Percentiles rank a stretch among this genome's conserved stretches.
These are phyloP conservation scores for Trichoderma sp. DNA, from an alignment of 2,329 filamentous ascomycete species.

Conservation along the genomic window DNA sequence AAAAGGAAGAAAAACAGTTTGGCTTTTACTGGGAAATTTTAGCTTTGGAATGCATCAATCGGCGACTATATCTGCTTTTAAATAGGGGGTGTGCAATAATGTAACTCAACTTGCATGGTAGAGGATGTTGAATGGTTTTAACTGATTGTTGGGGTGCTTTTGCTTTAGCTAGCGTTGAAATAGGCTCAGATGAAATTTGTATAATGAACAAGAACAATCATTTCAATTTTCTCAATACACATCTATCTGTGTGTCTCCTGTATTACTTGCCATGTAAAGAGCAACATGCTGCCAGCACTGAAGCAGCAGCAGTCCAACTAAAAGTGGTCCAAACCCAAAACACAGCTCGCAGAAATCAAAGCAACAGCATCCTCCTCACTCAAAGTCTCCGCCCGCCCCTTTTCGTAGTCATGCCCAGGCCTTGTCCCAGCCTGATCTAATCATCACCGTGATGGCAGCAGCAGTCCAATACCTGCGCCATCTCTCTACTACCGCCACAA, in stretches of 20 bases:
- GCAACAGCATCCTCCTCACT: neutral
- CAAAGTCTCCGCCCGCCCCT: neutral
- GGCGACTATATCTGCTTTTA: neutral
- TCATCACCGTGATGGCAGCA: constrained; percentile 8
- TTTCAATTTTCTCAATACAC: neutral
- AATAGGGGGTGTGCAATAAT: neutral
- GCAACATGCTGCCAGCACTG: neutral
- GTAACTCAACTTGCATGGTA: neutral
- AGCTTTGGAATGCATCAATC: neutral
- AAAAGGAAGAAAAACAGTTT: too few species aligned
- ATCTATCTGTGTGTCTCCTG: neutral
- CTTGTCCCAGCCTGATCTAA: neutral
- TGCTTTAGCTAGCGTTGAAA: constrained; percentile 13
- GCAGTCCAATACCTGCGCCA: neutral
- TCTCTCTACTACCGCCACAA: neutral
- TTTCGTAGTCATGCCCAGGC: neutral
- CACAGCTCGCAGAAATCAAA: neutral
- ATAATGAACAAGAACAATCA: constrained; percentile 19
- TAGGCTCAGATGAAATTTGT: neutral
- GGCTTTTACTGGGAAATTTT: neutral
- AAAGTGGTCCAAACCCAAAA: neutral
- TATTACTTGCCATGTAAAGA: neutral
- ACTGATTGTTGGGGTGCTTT: neutral
- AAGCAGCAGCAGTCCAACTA: neutral
- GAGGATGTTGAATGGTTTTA: neutral